Evolutionary conservation across 2,329 filamentous ascomycete genomes (phyloP), one percentile per base, ranked within the genome.

Genomic region (Talaromyces sp.): DNA sequence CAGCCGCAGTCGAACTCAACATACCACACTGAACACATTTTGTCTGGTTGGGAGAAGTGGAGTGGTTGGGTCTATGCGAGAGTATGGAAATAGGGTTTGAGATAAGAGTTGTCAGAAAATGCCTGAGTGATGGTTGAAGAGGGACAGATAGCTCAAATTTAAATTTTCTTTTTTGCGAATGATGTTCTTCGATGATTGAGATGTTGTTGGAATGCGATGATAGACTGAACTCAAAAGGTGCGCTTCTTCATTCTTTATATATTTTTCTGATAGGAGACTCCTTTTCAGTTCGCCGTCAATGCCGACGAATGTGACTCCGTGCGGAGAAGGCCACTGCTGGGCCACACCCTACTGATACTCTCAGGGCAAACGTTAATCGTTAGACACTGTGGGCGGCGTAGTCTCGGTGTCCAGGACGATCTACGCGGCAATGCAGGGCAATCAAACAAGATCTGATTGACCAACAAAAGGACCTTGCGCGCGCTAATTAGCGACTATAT

Each of bases 1-100:
- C 76, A 78, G 47, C 76, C 76, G 66, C 76, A 78, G 67, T 74
- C 75, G 66, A 76, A 78, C 52, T 76, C 69, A 68, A 72, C 72
- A 62, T 75, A 74, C 66, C 78, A 78, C 61, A 75, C 66, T 2
- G 74, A 76, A 62, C 76, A 78, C 76, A 78, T 78, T 16, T 39
- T 62, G 50, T 6, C 64, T 43, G 19, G 27, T 52, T 49, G n/a
- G 37, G 33, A 60, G n/a, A 35, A 13, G 24, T 54, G 27, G 16
- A 39, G 39, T 19, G 37, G 49, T 57, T 41, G 13, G 16, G 35
- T 45, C 22, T 35, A 22, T 37, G 58, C 9, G 49, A 41, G 31
- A 54, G 22, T 10, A 62, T 39, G 50, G 33, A 45, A 59, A 45
- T 59, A 41, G 56, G n/a, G 39, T 16, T 62, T 57, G 45, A 58